Evolutionary conservation across 202 grass and related monocot genomes (phyloP).

Genomic region (Panicum virgatum): DNA sequence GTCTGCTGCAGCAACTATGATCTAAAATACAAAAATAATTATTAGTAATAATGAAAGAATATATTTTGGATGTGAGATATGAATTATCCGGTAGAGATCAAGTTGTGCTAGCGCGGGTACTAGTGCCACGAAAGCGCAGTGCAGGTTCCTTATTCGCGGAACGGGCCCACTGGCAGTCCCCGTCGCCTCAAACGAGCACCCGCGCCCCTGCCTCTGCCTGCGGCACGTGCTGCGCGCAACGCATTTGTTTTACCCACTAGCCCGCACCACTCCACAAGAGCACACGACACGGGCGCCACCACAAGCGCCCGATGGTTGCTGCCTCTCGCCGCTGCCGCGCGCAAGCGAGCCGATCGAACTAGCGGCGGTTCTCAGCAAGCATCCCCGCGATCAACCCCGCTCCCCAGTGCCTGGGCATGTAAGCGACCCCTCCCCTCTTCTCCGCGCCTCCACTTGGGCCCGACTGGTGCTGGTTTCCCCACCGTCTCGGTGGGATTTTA

Average conservation of each 20-base stretch:
- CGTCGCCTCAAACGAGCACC: neutral
- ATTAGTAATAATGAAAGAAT: no score
- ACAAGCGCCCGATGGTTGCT: neutral
- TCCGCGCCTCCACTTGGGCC: neutral
- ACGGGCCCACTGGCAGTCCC: neutral
- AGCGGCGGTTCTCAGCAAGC: neutral
- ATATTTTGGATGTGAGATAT: no score
- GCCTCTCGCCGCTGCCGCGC: neutral
- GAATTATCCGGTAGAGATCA: no score
- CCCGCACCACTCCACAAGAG: neutral
- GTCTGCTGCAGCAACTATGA: no score
- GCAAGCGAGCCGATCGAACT: conserved; percentile 7
- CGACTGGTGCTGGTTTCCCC: neutral
- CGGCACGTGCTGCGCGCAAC: no score
- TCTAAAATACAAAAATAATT: no score
- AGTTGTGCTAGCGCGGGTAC: no score
- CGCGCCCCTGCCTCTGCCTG: no score
- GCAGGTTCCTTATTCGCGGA: neutral
- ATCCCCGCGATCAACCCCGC: neutral
- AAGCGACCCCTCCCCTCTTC: neutral
- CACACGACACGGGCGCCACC: neutral
- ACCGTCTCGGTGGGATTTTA: conserved; percentile 20
- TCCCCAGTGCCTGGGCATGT: conserved; percentile 17
- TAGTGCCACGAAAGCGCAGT: neutral
- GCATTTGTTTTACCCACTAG: no score